A percentile compares a stretch with the other conserved stretches of the same genome.
These are phyloP conservation scores for Stachybotrys elegans DNA, from an alignment of 2,329 filamentous ascomycete genomes.

Conservation along the genomic window DNA sequence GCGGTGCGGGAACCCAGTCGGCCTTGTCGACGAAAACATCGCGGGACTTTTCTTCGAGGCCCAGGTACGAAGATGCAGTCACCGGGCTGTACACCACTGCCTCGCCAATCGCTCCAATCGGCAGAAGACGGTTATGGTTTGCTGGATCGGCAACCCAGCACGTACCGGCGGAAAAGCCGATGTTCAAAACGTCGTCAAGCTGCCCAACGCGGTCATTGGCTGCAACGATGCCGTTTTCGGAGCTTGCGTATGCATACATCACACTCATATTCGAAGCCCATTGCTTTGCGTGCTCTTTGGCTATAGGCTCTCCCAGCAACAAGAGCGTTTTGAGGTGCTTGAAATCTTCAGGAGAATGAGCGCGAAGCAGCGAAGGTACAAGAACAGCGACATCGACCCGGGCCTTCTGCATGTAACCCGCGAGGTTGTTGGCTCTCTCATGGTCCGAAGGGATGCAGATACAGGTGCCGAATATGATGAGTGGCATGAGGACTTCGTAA, in stretches of 20 bases:
- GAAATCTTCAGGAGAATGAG: conserved; percentile 9
- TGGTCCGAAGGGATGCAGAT: conserved; percentile 18
- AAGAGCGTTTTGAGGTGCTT: conserved; percentile 11
- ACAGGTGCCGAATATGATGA: conserved; percentile 12
- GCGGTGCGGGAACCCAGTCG: too few relatives aligned
- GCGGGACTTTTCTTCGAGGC: not conserved
- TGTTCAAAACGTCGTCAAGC: too few relatives aligned
- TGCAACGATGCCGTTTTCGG: too few relatives aligned
- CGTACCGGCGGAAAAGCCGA: too few relatives aligned
- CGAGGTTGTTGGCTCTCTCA: conserved; percentile 9
- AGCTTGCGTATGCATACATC: too few relatives aligned
- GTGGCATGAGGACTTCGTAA: conserved; percentile 10
- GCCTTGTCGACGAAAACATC: not conserved
- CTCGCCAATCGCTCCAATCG: conserved; percentile 12
- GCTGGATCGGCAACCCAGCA: conserved; percentile 13
- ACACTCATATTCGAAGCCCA: too few relatives aligned
- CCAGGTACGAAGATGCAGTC: conserved; percentile 17
- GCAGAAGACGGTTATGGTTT: conserved; percentile 10
- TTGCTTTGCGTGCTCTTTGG: conserved; percentile 6
- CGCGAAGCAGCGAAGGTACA: conserved; percentile 15
- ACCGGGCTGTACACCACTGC: conserved; percentile 14
- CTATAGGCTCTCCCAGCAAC: conserved; percentile 14
- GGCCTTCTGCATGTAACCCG: conserved; percentile 8
- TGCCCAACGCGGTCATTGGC: too few relatives aligned
- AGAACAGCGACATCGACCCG: conserved; percentile 14